These are phyloP conservation scores for Eucalyptus melliodora DNA, from an alignment of 345 rosid genomes.

Conservation along the genomic window DNA sequence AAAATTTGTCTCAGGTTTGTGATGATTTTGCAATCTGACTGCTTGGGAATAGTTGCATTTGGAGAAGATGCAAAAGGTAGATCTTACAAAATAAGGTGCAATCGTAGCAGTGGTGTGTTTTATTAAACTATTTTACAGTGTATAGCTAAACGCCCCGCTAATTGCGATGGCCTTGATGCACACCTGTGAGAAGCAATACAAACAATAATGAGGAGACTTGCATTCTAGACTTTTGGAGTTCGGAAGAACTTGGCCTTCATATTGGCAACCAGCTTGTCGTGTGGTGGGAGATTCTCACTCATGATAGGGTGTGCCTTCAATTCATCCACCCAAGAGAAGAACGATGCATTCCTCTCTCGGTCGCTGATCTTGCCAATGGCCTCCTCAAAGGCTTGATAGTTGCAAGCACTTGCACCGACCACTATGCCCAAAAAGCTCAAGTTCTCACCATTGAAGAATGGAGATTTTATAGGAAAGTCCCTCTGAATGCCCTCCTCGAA, in stretches of 20 bases:
- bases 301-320: not conserved
- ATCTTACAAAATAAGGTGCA: not conserved
- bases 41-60: not conserved
- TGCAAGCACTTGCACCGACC: not conserved
- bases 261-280: not conserved
- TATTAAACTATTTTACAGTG: not conserved
- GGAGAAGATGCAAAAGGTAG: not conserved
- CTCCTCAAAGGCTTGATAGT: constrained; percentile 2
- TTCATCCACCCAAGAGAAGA: constrained; percentile 2
- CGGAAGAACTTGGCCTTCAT: not conserved
- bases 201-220: not conserved
- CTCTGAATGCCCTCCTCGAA: constrained; percentile 1
- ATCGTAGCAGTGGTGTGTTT: not conserved
- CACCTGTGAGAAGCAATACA: not conserved
- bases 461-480: not conserved
- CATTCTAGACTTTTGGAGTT: not conserved
- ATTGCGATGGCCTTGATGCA: not conserved
- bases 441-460: not conserved
- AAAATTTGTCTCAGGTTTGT: not conserved
- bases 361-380: not conserved
- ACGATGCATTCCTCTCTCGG: not conserved
- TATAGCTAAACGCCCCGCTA: not conserved
- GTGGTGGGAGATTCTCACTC: constrained; percentile 3
- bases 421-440: constrained; percentile 3
- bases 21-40: not conserved